Percentiles rank a stretch among this genome's conserved stretches.
Conservation (phyloP, 257 asterid genomes). For the Nicotiana attenuata region DNA sequence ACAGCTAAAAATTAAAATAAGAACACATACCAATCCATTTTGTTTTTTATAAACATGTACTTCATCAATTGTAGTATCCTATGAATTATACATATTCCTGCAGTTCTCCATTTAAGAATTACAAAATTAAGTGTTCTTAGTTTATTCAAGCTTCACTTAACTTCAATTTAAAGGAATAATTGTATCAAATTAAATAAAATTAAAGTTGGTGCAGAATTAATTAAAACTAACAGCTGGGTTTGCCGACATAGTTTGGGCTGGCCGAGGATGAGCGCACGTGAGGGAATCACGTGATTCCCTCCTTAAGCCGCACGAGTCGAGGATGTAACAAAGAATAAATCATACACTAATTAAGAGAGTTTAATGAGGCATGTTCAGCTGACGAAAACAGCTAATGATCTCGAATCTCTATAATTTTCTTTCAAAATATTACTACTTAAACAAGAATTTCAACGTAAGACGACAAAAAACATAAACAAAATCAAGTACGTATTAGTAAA, state of each 20-base stretch:
- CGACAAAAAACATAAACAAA: neutral
- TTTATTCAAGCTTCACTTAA: too few relatives aligned
- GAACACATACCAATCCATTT: too few relatives aligned
- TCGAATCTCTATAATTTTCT: conserved; percentile 16
- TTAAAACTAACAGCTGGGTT: neutral
- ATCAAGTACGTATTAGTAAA: neutral
- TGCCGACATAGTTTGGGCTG: neutral
- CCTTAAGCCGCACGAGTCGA: conserved; percentile 17
- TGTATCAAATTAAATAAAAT: too few relatives aligned
- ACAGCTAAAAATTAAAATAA: too few relatives aligned
- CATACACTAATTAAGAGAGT: conserved; percentile 7
- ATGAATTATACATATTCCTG: too few relatives aligned
- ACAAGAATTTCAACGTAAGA: neutral
- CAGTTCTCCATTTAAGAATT: too few relatives aligned
- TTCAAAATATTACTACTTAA: neutral
- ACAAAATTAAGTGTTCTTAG: too few relatives aligned
- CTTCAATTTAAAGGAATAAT: too few relatives aligned
- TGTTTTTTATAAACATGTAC: too few relatives aligned
- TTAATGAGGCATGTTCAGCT: conserved; percentile 11
- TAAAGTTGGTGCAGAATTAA: neutral
- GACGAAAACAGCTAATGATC: conserved; percentile 7
- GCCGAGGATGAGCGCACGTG: conserved; percentile 1
- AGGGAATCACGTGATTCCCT: conserved; percentile 27
- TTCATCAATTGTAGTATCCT: too few relatives aligned
- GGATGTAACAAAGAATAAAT: conserved; percentile 12